Evolutionary conservation across 495 filamentous ascomycete genomes (phyloP).

Genomic region (Aspergillus indologenus): DNA sequence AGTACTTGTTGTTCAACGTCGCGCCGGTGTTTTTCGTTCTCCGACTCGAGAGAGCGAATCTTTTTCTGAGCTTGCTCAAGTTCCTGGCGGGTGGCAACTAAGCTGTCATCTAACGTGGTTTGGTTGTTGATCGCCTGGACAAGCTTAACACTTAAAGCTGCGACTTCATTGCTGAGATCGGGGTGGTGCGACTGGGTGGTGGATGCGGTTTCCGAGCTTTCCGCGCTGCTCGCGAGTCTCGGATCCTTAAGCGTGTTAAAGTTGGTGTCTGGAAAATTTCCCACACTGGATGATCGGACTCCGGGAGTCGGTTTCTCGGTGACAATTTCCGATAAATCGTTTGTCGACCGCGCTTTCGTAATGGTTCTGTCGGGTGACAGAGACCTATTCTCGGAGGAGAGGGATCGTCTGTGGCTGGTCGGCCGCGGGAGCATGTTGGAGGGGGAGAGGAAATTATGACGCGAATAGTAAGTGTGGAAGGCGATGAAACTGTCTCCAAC

Average conservation of each 20-base stretch:
- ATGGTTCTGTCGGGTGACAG: slow-evolving; percentile 40
- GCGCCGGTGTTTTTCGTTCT: slow-evolving; percentile 65
- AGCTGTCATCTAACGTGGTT: slow-evolving; percentile 83
- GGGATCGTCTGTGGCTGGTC: slow-evolving; percentile 39
- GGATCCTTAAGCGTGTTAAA: slow-evolving; percentile 54
- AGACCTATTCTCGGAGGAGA: slow-evolving; percentile 41
- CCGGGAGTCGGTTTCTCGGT: slow-evolving; percentile 21
- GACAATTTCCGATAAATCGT: slow-evolving; percentile 34
- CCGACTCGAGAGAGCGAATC: slow-evolving; percentile 64
- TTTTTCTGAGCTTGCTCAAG: slow-evolving; percentile 69
- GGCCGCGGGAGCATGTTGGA: slow-evolving; percentile 46
- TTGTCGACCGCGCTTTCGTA: slow-evolving; percentile 45
- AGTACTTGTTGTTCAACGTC: slow-evolving; percentile 70
- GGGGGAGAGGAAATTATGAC: slow-evolving; percentile 37
- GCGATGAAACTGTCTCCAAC: slow-evolving; percentile 37
- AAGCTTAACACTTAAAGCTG: slow-evolving; percentile 87
- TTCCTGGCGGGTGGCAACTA: slow-evolving; percentile 79
- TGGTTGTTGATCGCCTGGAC: slow-evolving; percentile 98
- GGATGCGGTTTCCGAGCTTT: slow-evolving; percentile 34
- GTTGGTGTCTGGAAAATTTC: slow-evolving; percentile 33
- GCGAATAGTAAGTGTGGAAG: slow-evolving; percentile 42
- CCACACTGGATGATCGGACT: slow-evolving; percentile 27
- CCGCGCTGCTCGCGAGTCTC: slow-evolving; percentile 33
- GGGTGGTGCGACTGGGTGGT: slow-evolving; percentile 57
- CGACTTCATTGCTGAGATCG: slow-evolving; percentile 83